phyloP scores from a whole-genome alignment of 345 rosid species.

The Populus alba region DNA sequence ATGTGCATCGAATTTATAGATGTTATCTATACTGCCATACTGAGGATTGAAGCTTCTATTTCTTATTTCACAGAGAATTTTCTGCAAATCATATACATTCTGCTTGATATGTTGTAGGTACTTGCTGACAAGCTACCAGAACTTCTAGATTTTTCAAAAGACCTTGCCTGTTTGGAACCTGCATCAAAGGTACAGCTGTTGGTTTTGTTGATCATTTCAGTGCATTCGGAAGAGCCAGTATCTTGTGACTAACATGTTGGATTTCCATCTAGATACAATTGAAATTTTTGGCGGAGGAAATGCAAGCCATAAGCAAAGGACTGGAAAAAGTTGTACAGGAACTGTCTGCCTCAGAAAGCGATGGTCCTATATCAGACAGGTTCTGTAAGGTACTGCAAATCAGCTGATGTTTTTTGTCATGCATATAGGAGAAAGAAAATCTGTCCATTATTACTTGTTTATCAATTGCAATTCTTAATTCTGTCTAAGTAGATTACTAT shows the following conservation, averaged over 20 bases:
- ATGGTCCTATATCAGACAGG: constrained; percentile 69
- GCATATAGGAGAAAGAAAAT: too few relatives aligned
- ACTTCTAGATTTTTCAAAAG: constrained; percentile 72
- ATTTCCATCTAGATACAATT: constrained; percentile 66
- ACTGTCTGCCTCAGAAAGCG: constrained; percentile 72
- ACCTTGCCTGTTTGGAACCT: constrained; percentile 62
- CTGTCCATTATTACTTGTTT: background rate
- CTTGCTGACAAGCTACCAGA: constrained; percentile 85
- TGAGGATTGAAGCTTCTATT: background rate
- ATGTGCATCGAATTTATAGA: background rate
- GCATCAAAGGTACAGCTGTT: constrained; percentile 60
- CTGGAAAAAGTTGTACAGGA: constrained; percentile 90
- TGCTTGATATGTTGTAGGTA: constrained; percentile 51
- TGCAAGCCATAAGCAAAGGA: constrained; percentile 97
- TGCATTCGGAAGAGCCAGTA: background rate
- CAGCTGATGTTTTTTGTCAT: background rate
- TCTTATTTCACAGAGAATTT: background rate
- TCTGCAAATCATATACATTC: constrained; percentile 1
- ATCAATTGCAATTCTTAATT: background rate
- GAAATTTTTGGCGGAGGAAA: constrained; percentile 93
- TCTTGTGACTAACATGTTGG: constrained; percentile 18
- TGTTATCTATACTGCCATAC: constrained; percentile 3
- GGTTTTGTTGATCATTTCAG: background rate
- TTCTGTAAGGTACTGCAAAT: constrained; percentile 54
- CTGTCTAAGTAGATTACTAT: background rate